phyloP scores from a whole-genome alignment of 352 stramenopile species.

The Blastocystis sp. region DNA sequence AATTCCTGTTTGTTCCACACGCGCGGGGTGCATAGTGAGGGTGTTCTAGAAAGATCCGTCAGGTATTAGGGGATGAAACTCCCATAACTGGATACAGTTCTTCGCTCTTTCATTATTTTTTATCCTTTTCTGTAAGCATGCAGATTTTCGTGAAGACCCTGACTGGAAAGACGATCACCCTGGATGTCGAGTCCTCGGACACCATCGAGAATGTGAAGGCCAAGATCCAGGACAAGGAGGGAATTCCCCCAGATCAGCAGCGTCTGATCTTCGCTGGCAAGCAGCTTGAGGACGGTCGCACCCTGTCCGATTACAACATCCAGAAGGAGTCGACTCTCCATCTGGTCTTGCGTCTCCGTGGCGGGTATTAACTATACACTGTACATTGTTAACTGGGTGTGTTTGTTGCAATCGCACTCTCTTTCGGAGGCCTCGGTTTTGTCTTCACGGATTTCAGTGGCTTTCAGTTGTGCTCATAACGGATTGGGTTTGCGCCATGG shows the following conservation, averaged over 20 bases:
- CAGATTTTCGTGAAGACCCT: constrained; percentile 90
- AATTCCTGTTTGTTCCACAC: background rate
- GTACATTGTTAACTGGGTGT: constrained; percentile 25
- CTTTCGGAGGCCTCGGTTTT: too few species aligned
- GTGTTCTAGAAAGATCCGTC: constrained; percentile 58
- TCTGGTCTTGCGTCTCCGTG: constrained; percentile 91
- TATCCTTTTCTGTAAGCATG: constrained; percentile 74
- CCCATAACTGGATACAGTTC: constrained; percentile 27
- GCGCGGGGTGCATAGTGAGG: background rate
- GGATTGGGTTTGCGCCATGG: too few species aligned
- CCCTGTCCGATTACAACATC: too few species aligned
- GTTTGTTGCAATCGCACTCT: constrained; percentile 2
- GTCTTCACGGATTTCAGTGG: too few species aligned
- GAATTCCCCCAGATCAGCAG: too few species aligned
- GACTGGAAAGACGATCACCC: constrained; percentile 98
- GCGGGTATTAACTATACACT: constrained; percentile 74
- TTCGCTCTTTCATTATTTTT: constrained; percentile 31
- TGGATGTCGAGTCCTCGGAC: constrained; percentile 87
- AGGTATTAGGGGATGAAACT: constrained; percentile 36
- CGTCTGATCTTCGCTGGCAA: too few species aligned
- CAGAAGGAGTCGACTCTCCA: constrained; percentile 76
- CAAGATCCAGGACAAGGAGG: too few species aligned
- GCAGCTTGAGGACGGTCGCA: too few species aligned
- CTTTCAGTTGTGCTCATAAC: too few species aligned
- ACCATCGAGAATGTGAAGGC: too few species aligned